Evolutionary conservation across 2,329 filamentous ascomycete genomes (phyloP).

Genomic region (Cladophialophora chaetospira): DNA sequence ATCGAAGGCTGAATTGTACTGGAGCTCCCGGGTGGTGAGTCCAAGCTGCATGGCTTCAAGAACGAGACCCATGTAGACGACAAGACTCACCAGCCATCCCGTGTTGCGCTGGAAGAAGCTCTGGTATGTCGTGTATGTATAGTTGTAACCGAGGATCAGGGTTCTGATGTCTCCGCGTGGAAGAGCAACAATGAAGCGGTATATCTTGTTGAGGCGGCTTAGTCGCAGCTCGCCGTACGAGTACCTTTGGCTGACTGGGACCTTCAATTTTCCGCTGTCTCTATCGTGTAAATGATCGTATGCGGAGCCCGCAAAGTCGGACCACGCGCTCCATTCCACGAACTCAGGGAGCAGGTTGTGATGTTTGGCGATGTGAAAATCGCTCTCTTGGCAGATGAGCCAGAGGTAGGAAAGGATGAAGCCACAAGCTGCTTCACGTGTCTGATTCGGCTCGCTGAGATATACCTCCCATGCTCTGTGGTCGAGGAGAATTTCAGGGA

Average conservation of each 20-base stretch:
- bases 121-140: slow-evolving; percentile 16
- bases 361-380: slow-evolving; percentile 42
- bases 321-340: neutral
- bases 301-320: neutral
- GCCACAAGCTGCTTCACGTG: slow-evolving; percentile 20
- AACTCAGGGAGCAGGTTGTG: slow-evolving; percentile 36
- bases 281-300: neutral
- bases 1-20: slow-evolving; percentile 45
- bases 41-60: slow-evolving; percentile 41
- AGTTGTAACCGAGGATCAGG: too few relatives aligned
- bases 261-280: too few relatives aligned
- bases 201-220: slow-evolving; percentile 44
- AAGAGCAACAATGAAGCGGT: too few relatives aligned
- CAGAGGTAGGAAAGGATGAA: slow-evolving; percentile 47
- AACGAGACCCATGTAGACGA: slow-evolving; percentile 37
- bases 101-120: slow-evolving; percentile 33
- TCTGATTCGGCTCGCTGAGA: neutral
- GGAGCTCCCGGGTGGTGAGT: slow-evolving; percentile 33
- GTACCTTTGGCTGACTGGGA: slow-evolving; percentile 40
- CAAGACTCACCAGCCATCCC: slow-evolving; percentile 31
- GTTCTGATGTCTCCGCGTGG: too few relatives aligned
- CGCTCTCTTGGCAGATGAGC: slow-evolving; percentile 44
- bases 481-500: slow-evolving; percentile 35
- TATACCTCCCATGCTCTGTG: slow-evolving; percentile 13
- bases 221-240: slow-evolving; percentile 49